phyloP scores from a whole-genome alignment of 768 basidiomycete genomes.

The Leucosporidium yakuticum region DNA sequence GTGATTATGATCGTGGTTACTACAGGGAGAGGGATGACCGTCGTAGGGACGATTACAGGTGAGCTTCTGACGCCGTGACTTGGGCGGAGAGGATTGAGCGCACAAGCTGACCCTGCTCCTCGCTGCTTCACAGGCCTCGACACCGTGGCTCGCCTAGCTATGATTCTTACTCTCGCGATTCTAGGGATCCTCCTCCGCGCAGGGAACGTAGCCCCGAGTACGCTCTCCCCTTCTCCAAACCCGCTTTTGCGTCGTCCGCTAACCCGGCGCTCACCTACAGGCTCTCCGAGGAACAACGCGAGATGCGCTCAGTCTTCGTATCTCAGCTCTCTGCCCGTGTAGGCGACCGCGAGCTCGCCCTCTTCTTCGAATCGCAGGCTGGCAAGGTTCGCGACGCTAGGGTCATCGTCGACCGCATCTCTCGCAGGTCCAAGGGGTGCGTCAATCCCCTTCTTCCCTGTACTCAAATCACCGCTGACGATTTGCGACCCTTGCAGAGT shows the following conservation, averaged over 20 bases:
- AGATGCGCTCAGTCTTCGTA: slow-evolving; percentile 96
- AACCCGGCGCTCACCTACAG: background rate
- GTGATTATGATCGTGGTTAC: background rate
- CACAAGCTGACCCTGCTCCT: too few relatives aligned
- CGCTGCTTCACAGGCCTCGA: background rate
- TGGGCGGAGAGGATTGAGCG: too few relatives aligned
- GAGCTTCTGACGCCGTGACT: background rate
- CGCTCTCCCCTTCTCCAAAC: background rate
- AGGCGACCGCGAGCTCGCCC: slow-evolving; percentile 92
- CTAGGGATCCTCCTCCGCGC: background rate
- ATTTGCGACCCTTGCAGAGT: slow-evolving; percentile 55
- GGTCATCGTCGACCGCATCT: slow-evolving; percentile 90
- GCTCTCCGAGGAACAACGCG: slow-evolving; percentile 75
- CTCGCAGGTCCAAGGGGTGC: slow-evolving; percentile 96
- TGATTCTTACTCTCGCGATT: slow-evolving; percentile 1
- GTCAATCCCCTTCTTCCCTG: slow-evolving; percentile 30
- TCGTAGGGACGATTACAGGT: background rate
- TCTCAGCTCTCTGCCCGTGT: slow-evolving; percentile 95
- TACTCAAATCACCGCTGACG: background rate
- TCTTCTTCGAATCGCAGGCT: slow-evolving; percentile 98
- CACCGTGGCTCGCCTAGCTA: slow-evolving; percentile 5
- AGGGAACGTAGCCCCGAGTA: background rate
- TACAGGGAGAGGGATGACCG: background rate
- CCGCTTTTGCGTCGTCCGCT: background rate
- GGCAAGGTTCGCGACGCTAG: slow-evolving; percentile 89